Conservation (phyloP, 164 flowering plant species). For the Magnolia officinalis region DNA sequence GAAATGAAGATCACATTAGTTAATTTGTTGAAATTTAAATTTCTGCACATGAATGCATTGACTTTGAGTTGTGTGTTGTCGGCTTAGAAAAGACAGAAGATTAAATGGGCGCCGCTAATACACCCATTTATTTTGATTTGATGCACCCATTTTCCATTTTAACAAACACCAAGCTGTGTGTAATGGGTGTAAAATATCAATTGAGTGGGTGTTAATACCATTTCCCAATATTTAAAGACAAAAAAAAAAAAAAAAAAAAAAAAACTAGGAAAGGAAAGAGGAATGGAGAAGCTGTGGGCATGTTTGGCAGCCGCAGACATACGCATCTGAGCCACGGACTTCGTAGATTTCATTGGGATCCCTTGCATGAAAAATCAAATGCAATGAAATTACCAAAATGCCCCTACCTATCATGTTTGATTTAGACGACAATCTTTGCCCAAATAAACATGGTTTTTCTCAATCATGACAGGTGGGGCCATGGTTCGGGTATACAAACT, state of each 20-base stretch:
- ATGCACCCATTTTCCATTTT: neutral
- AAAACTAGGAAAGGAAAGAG: neutral
- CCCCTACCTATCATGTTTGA: neutral
- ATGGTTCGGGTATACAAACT: no score
- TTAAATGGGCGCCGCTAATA: neutral
- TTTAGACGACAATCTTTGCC: no score
- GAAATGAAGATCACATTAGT: neutral
- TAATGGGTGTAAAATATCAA: no score
- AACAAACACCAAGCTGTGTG: neutral
- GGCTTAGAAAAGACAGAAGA: neutral
- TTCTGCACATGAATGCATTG: conserved; percentile 7
- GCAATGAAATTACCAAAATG: neutral
- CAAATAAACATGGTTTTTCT: no score
- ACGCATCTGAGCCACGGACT: neutral
- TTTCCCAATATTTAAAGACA: neutral
- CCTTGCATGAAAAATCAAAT: conserved; percentile 8
- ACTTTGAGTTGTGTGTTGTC: neutral
- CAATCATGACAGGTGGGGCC: no score
- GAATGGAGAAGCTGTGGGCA: conserved; percentile 7
- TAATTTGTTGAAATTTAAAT: neutral
- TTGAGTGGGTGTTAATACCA: no score
- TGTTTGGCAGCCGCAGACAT: conserved; percentile 1
- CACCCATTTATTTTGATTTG: neutral
- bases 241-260: neutral
- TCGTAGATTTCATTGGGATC: conserved; percentile 10